A percentile compares a stretch with the other conserved stretches of the same genome.
Evolutionary conservation across 2,329 filamentous ascomycete species (phyloP).

Genomic region (Phialophora expanda): DNA sequence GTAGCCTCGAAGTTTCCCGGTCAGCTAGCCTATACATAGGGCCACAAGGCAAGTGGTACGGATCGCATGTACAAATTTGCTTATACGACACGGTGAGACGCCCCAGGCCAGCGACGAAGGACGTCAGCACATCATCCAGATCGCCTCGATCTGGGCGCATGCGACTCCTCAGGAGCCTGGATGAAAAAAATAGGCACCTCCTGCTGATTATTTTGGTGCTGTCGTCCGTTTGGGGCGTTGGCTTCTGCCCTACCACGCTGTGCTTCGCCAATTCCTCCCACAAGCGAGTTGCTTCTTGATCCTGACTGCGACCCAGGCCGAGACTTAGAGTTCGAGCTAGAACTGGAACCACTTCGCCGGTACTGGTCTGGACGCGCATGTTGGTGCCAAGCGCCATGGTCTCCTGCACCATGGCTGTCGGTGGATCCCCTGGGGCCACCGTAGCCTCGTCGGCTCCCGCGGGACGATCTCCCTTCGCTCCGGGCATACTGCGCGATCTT

Average conservation of each 20-base stretch:
- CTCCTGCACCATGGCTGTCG: slow-evolving; percentile 9
- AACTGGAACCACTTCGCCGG: slow-evolving; percentile 16
- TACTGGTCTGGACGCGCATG: slow-evolving; percentile 7
- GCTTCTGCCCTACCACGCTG: neutral
- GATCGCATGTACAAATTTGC: neutral
- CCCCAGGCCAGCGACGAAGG: neutral
- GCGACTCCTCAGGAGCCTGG: slow-evolving; percentile 16
- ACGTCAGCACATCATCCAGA: slow-evolving; percentile 2
- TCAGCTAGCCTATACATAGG: neutral
- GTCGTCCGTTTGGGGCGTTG: neutral
- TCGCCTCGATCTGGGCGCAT: slow-evolving; percentile 6
- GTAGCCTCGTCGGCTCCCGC: slow-evolving; percentile 9
- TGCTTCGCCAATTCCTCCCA: neutral
- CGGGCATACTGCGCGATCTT: slow-evolving; percentile 32
- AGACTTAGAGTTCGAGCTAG: slow-evolving; percentile 14
- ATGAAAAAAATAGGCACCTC: slow-evolving; percentile 17
- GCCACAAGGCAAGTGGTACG: neutral
- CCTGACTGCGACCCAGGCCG: slow-evolving; percentile 3
- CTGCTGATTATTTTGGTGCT: slow-evolving; percentile 7
- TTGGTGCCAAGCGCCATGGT: slow-evolving; percentile 15
- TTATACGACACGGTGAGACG: neutral
- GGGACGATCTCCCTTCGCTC: slow-evolving; percentile 17
- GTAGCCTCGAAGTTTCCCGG: neutral
- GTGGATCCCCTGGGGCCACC: slow-evolving; percentile 6
- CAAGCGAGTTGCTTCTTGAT: slow-evolving; percentile 20